Evolutionary conservation across 371 early-diverging fungal genomes (phyloP).

Genomic region (Vairimorpha necatrix): DNA sequence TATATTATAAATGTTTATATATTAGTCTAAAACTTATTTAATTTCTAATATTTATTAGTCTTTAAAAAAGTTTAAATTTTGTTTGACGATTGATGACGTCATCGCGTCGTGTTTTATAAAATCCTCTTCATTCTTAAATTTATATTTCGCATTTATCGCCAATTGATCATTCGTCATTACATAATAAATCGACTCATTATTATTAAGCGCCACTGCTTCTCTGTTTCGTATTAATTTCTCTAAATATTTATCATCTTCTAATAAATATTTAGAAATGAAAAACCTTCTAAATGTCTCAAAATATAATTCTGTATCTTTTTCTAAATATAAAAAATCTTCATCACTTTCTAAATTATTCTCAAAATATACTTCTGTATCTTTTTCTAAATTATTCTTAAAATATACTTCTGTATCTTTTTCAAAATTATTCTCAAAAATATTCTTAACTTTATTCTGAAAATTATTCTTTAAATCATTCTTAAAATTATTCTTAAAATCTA

Average conservation of each 20-base stretch:
- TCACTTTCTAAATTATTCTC: background rate
- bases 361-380: background rate
- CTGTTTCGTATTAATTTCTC: constrained; percentile 46
- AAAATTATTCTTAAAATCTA: background rate
- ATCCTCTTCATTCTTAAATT: constrained; percentile 46
- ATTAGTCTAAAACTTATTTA: no score
- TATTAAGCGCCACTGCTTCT: constrained; percentile 54
- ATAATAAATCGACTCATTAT: constrained; percentile 59
- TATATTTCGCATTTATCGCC: constrained; percentile 17
- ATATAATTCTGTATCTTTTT: background rate
- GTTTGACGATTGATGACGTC: constrained; percentile 53
- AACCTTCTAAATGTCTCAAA: background rate
- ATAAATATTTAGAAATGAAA: background rate
- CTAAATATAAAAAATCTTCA: background rate
- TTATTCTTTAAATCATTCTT: background rate
- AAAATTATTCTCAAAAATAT: background rate
- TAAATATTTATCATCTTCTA: background rate
- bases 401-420: background rate
- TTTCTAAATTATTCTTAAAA: background rate
- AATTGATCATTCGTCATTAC: constrained; percentile 59
- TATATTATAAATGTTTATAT: no score
- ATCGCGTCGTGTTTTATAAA: constrained; percentile 24
- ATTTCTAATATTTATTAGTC: no score
- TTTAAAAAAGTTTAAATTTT: constrained; percentile 57
- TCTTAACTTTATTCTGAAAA: background rate